phyloP scores from a whole-genome alignment of 495 filamentous ascomycete species.

The Ascobolus immersus region DNA sequence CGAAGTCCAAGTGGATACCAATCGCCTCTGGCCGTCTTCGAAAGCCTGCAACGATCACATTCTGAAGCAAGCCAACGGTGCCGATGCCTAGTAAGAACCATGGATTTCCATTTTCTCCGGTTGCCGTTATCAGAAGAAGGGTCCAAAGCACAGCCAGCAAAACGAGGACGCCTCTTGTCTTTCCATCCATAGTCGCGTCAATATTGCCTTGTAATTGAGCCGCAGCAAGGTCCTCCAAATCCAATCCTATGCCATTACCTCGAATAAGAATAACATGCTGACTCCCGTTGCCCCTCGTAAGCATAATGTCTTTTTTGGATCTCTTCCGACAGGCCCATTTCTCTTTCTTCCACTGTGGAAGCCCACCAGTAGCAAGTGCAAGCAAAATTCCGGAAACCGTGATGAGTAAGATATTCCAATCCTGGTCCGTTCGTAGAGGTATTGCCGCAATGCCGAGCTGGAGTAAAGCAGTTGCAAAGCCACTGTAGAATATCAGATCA shows the following conservation, averaged over 20 bases:
- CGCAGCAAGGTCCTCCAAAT: slow-evolving; percentile 24
- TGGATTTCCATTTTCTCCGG: slow-evolving; percentile 15
- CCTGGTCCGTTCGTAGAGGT: slow-evolving; percentile 20
- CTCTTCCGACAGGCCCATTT: slow-evolving; percentile 23
- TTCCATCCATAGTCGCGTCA: no score
- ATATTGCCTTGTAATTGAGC: no score
- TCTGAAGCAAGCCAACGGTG: slow-evolving; percentile 21
- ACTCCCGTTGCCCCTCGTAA: slow-evolving; percentile 23
- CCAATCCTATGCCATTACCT: slow-evolving; percentile 18
- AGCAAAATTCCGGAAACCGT: slow-evolving; percentile 20
- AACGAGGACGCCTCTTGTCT: neutral
- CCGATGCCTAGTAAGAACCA: slow-evolving; percentile 22
- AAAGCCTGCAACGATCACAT: slow-evolving; percentile 18
- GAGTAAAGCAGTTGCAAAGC: slow-evolving; percentile 16
- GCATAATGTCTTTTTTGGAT: slow-evolving; percentile 13
- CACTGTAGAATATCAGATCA: slow-evolving; percentile 18
- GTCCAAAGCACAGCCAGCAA: slow-evolving; percentile 17
- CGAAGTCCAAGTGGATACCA: slow-evolving; percentile 15
- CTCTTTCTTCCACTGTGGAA: slow-evolving; percentile 27
- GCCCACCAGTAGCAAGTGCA: slow-evolving; percentile 14
- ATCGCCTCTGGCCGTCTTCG: slow-evolving; percentile 13
- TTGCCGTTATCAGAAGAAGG: slow-evolving; percentile 17
- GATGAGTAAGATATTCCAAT: slow-evolving; percentile 24
- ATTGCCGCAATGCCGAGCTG: slow-evolving; percentile 25
- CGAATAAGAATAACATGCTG: slow-evolving; percentile 22